A percentile compares a stretch with the other conserved stretches of the same genome.
Evolutionary conservation across 257 asterid species (phyloP).

Genomic region (Penstemon barbatus): DNA sequence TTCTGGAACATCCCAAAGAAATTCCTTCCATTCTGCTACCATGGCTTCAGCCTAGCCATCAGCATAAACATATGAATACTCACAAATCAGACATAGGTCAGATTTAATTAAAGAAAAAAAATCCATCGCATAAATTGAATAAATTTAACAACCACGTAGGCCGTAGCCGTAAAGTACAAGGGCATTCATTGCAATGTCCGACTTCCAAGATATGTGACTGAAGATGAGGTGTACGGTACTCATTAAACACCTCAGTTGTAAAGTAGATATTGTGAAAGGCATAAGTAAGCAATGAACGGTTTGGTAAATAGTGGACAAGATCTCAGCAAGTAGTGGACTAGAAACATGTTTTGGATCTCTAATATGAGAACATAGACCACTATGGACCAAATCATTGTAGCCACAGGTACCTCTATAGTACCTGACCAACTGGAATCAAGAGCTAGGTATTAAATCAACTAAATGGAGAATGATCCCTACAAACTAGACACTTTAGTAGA

Average conservation of each 20-base stretch:
- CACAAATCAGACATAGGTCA: constrained; percentile 19
- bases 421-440: background rate
- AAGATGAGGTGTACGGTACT: constrained; percentile 1
- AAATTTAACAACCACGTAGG: constrained; percentile 14
- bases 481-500: background rate
- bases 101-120: constrained; percentile 22
- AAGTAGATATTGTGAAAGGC: constrained; percentile 9
- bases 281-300: background rate
- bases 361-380: background rate
- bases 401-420: constrained; percentile 9
- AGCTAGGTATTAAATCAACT: background rate
- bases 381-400: background rate
- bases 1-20: constrained; percentile 97
- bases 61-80: constrained; percentile 33
- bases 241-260: constrained; percentile 4
- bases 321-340: background rate
- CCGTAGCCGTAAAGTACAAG: constrained; percentile 10
- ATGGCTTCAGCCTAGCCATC: constrained; percentile 89
- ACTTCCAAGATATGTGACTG: constrained; percentile 11
- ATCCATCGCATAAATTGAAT: background rate
- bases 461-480: background rate
- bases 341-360: background rate
- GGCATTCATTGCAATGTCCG: constrained; percentile 13
- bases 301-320: background rate
- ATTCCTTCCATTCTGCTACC: constrained; percentile 98